Base-by-base conservation (phyloP, 345 rosid genomes). In the Populus alba region DNA sequence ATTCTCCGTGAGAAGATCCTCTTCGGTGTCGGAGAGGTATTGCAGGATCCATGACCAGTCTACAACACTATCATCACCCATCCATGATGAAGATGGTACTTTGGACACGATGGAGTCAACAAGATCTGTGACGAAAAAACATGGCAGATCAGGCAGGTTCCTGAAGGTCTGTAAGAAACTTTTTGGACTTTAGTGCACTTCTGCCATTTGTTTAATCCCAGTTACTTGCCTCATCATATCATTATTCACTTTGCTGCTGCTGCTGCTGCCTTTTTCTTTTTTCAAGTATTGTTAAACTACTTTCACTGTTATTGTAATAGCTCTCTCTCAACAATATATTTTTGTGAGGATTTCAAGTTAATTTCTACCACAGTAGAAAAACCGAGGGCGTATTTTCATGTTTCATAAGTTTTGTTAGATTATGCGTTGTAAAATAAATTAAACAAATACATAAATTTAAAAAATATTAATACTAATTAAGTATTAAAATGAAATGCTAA, bases 31-130 rank as follows among this genome's bases (percentile, higher is more conserved):
- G 5, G 97, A 92, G 62, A 91, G 95, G 72, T 91, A 95, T 66
- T 78, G 91, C 35, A 87, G 99, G 84, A 91, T 95, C 85, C 92
- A 92, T 75, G 91, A 88, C 82, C 95, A 89, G 82, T 78, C 95
- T 75, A 81, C 81, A 67, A 81, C 90, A 59, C 69, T 85, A 68
- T 70, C 86, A 45, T 83, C 90, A n/a, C 87, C 89, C 47, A 73
- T 76, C n/a, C 88, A 82, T 13, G 85, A 39, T 59, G 79, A 45
- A 35, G 85, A 22, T 41, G 66, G 12, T 16, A 9, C 2, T 27
- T 9, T 59, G 16, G 41, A 68, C 45, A 85, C 57, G 11, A 76
- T 51, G 59, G 70, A 66, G 45, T 76, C 51, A 1, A 29, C 75
- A 75, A 72, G 85, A 85, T 87, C 89, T 45, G 62, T n/a, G 78